Percentiles rank a stretch among this genome's conserved stretches.
Evolutionary conservation across 2,329 filamentous ascomycete species (phyloP).

Genomic region (Ophiostoma piceae): DNA sequence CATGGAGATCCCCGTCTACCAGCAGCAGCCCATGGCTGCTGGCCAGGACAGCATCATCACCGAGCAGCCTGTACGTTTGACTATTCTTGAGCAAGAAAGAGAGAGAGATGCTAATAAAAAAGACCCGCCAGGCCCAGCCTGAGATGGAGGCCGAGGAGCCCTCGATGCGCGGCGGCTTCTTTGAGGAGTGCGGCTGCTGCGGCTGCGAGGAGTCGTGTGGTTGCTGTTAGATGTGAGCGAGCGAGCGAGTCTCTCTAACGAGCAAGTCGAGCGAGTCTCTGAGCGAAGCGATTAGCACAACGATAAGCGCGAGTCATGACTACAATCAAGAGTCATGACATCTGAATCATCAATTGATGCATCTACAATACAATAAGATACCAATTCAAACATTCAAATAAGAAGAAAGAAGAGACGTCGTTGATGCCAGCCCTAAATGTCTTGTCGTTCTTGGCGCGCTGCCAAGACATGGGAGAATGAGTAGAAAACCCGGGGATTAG

Average conservation of each 20-base stretch:
- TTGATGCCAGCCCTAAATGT: slow-evolving; percentile 8
- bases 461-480: slow-evolving; percentile 13
- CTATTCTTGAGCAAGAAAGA: neutral
- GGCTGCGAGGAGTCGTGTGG: slow-evolving; percentile 32
- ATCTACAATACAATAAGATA: too few relatives aligned
- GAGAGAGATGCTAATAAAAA: neutral
- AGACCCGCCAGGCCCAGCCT: slow-evolving; percentile 32
- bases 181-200: slow-evolving; percentile 34
- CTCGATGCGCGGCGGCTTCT: slow-evolving; percentile 33
- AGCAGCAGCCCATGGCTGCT: slow-evolving; percentile 34
- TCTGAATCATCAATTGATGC: too few relatives aligned
- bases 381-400: too few relatives aligned
- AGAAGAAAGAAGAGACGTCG: neutral
- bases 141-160: slow-evolving; percentile 30
- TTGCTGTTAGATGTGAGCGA: slow-evolving; percentile 30
- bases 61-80: slow-evolving; percentile 33
- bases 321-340: too few relatives aligned
- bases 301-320: neutral
- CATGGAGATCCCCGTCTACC: slow-evolving; percentile 28
- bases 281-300: too few relatives aligned
- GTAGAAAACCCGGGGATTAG: neutral
- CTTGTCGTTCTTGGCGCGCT: slow-evolving; percentile 16
- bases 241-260: neutral
- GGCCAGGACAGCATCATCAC: slow-evolving; percentile 27
- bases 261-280: too few relatives aligned